Evolutionary conservation across 208 protist species (phyloP).

Genomic region (Porcisia deanei): DNA sequence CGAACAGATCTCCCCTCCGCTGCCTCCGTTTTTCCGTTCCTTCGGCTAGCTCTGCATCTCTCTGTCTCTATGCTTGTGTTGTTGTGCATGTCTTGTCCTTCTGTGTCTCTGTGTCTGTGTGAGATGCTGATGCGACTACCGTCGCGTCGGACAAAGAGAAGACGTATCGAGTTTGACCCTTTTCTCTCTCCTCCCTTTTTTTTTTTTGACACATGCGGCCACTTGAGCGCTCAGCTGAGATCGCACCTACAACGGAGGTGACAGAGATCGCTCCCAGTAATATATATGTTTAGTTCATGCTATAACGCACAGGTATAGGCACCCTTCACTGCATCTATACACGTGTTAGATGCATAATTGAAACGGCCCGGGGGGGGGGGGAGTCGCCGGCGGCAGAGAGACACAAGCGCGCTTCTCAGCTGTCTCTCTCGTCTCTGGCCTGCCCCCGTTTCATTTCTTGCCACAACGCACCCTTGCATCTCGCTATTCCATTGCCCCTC

Average conservation of each 20-base stretch:
- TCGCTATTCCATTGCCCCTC: too few relatives aligned
- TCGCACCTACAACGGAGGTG: not conserved
- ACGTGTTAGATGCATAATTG: not conserved
- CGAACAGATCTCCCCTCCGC: not conserved
- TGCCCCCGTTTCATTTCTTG: too few relatives aligned
- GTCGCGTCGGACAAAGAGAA: not conserved
- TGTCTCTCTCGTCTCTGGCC: too few relatives aligned
- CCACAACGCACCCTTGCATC: too few relatives aligned
- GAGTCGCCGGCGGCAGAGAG: too few relatives aligned
- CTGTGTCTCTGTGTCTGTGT: not conserved
- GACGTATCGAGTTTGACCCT: not conserved
- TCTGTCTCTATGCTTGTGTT: not conserved
- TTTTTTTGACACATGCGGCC: not conserved
- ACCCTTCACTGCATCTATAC: not conserved
- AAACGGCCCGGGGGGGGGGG: too few relatives aligned
- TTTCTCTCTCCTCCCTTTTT: not conserved
- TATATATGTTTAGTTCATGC: not conserved
- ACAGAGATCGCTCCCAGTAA: not conserved
- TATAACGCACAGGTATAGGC: not conserved
- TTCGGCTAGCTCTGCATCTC: not conserved
- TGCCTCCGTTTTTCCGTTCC: not conserved
- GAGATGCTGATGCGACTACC: not conserved
- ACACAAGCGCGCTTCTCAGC: not conserved
- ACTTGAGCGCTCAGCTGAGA: not conserved
- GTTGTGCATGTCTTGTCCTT: not conserved